Percentiles rank a stretch among this genome's conserved stretches.
Conservation (phyloP, 129 eudicot genomes). For the Helianthus tuberosus region DNA sequence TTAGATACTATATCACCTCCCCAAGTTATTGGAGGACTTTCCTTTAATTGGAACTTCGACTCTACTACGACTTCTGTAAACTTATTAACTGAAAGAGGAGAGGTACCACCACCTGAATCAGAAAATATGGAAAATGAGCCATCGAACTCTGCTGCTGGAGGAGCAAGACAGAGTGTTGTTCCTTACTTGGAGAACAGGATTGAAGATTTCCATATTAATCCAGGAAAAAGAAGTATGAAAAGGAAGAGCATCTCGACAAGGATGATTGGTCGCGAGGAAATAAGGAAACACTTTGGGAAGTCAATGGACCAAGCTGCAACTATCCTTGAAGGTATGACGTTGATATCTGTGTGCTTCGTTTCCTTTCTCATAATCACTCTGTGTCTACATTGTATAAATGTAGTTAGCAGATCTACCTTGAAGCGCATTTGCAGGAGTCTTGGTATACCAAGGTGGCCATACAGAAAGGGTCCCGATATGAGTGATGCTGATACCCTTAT, state of each 20-base stretch:
- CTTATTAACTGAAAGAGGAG: slow-evolving; percentile 1
- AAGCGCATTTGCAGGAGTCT: slow-evolving; percentile 13
- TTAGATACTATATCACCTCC: not conserved
- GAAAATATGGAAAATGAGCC: not conserved
- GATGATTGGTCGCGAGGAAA: not conserved
- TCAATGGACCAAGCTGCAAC: slow-evolving; percentile 10
- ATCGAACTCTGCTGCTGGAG: not conserved
- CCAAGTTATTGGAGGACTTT: not conserved
- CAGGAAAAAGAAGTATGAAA: not conserved
- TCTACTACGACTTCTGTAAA: not conserved
- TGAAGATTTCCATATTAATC: not conserved
- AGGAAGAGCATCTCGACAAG: not conserved
- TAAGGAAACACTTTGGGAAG: slow-evolving; percentile 10
- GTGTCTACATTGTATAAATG: not conserved
- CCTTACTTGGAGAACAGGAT: not conserved
- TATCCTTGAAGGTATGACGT: slow-evolving; percentile 8
- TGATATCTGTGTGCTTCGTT: too few species aligned
- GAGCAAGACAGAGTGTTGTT: slow-evolving; percentile 7
- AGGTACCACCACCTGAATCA: not conserved
- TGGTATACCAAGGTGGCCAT: slow-evolving; percentile 17
- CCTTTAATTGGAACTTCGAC: not conserved
- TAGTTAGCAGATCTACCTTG: slow-evolving; percentile 17
- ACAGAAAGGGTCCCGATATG: not conserved
- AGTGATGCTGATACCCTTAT: not conserved
- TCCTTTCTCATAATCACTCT: too few species aligned